A percentile compares a stretch with the other conserved stretches of the same genome.
Conservation (phyloP, 208 protist genomes). For the Trypanosoma mega region DNA sequence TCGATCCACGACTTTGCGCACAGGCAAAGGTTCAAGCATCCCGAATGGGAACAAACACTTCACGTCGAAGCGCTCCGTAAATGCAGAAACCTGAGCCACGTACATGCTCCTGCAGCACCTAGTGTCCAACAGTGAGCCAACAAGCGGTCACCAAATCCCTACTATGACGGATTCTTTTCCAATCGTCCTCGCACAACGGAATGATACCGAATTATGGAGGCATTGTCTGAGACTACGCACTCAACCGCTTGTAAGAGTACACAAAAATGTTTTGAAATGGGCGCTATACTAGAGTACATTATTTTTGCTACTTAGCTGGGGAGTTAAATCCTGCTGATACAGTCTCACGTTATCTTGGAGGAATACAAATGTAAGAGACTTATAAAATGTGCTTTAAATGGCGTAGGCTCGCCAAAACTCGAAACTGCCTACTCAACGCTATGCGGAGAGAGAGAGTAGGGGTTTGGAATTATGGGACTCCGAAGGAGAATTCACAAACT, state of each 20-base stretch:
- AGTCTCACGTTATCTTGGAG: conserved; percentile 10
- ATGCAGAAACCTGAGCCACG: too few relatives aligned
- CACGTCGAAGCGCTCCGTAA: too few relatives aligned
- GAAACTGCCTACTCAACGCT: background rate
- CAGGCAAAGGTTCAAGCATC: too few relatives aligned
- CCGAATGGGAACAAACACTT: too few relatives aligned
- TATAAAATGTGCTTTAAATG: background rate
- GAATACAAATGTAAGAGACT: background rate
- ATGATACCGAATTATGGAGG: conserved; percentile 4
- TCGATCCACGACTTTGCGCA: too few relatives aligned
- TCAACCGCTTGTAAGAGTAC: conserved; percentile 15
- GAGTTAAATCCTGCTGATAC: conserved; percentile 16
- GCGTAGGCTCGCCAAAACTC: background rate
- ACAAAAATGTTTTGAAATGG: conserved; percentile 8
- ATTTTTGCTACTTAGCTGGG: conserved; percentile 17
- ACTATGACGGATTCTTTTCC: conserved; percentile 13
- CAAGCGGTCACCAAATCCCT: too few relatives aligned
- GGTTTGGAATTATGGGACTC: background rate
- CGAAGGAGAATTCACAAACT: background rate
- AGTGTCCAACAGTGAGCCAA: too few relatives aligned
- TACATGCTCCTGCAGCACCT: too few relatives aligned
- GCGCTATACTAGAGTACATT: background rate
- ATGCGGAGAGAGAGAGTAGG: background rate
- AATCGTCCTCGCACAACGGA: conserved; percentile 8
- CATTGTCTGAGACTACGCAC: conserved; percentile 4